phyloP scores from a whole-genome alignment of 306 rosid species.

The Cicer judaicum region DNA sequence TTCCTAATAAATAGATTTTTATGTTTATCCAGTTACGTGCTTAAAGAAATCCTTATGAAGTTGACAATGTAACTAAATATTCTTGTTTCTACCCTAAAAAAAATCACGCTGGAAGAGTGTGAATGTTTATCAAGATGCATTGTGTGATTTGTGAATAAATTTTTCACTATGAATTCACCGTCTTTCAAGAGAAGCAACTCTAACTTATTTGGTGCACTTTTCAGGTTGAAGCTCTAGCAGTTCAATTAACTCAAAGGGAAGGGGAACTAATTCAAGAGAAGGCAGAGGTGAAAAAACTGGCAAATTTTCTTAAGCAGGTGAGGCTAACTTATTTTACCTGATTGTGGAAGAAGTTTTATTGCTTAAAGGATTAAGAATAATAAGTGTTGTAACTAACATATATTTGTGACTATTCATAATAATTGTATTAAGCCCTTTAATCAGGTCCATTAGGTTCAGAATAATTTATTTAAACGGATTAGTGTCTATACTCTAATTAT shows the following conservation, averaged over 20 bases:
- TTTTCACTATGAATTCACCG: not conserved
- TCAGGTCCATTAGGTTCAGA: too few relatives aligned
- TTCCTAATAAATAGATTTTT: slow-evolving; percentile 17
- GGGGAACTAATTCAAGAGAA: slow-evolving; percentile 83
- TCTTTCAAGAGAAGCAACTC: slow-evolving; percentile 28
- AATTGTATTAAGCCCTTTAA: too few relatives aligned
- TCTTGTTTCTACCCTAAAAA: slow-evolving; percentile 3
- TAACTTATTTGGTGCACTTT: slow-evolving; percentile 29
- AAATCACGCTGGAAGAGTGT: slow-evolving; percentile 3
- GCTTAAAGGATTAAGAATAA: too few relatives aligned
- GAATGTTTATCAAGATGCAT: not conserved
- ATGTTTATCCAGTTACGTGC: slow-evolving; percentile 3
- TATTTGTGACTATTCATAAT: too few relatives aligned
- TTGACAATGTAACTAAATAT: not conserved
- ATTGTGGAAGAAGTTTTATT: too few relatives aligned
- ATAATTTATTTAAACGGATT: too few relatives aligned
- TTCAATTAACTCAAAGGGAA: slow-evolving; percentile 85
- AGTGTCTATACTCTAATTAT: too few relatives aligned
- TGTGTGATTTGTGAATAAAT: slow-evolving; percentile 12
- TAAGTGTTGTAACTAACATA: too few relatives aligned
- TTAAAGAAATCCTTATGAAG: slow-evolving; percentile 13
- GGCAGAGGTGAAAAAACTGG: slow-evolving; percentile 92
- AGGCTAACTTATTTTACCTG: slow-evolving; percentile 31
- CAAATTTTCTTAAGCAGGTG: slow-evolving; percentile 97
- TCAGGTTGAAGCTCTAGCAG: slow-evolving; percentile 80